Evolutionary conservation across 495 filamentous ascomycete species (phyloP), one percentile per base, ranked within the genome.

Genomic region (Lophiotrema nucula): DNA sequence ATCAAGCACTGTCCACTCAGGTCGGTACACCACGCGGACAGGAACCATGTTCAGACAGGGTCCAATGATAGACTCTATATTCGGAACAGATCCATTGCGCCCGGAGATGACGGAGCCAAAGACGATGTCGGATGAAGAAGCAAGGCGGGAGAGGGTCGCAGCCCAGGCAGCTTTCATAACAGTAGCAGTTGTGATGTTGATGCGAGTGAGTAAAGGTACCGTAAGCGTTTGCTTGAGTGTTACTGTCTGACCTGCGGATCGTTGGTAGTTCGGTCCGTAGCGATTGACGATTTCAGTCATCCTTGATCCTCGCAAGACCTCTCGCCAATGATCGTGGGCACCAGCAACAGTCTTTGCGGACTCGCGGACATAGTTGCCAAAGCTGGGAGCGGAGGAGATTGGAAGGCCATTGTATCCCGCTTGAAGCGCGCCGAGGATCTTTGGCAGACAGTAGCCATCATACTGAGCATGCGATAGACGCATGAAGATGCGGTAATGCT

Each of bases 1-100:
- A 19, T 82, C 74, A 1, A 80, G 68, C 1, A 68, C 75, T 5
- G 74, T 81, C 76, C 74, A 79, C 19, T 67, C 70, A 4, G 75
- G 72, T 13, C 69, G 60, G 53, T 84, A 76, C 11, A 72, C 70
- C 16, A 85, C 78, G 6, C 82, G 73, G 0, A 85, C 77, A 0
- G 83, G 83, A 1, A 85, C 68, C 15, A 83, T 72, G 58, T 86
- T 85, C 51, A 85, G 69, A 60, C 83, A 87, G 4, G 80, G 80
- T 0, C 81, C 81, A 41, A 82, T 71, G 16, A 79, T 80, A 56
- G 67, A 74, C 25, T 80, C 81, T 19, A 84, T 72, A 1, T 80
- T 77, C 4, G 75, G 74, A 3, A 86, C 62, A 23, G 74, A 73
- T 13, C 76, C 74, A 52, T 79, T 81, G 18, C 87, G 79, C 2